These are phyloP conservation scores for Boletus reticulatus DNA, from an alignment of 768 basidiomycete genomes.

Conservation along the genomic window DNA sequence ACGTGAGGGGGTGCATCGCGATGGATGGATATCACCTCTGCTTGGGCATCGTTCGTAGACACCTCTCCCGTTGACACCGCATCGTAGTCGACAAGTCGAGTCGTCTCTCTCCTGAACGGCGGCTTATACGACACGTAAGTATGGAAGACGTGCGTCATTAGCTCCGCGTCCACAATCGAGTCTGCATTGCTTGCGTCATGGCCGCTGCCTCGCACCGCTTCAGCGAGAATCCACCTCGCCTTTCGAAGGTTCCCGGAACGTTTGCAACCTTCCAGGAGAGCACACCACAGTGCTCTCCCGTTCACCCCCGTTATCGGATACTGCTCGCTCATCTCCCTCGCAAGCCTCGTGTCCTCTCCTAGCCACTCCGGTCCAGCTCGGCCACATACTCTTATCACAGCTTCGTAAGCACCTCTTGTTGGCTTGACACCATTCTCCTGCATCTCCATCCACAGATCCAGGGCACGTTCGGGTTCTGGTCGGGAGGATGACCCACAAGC, in stretches of 20 bases:
- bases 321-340: conserved; percentile 82
- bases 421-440: conserved; percentile 68
- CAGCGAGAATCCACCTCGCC: conserved; percentile 88
- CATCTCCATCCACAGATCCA: conserved; percentile 95
- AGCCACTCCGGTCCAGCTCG: conserved; percentile 65
- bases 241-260: conserved; percentile 79
- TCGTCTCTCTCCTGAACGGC: too few species aligned
- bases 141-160: conserved; percentile 85
- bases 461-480: conserved; percentile 84
- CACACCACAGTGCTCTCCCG: conserved; percentile 70
- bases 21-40: background rate
- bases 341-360: conserved; percentile 78
- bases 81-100: too few species aligned
- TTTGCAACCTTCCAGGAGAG: conserved; percentile 88
- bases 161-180: conserved; percentile 55
- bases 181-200: conserved; percentile 21
- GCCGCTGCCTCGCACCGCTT: conserved; percentile 46
- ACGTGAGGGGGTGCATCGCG: background rate
- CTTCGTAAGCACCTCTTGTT: too few species aligned
- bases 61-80: too few species aligned
- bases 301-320: conserved; percentile 36
- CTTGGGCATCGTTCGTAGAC: too few species aligned
- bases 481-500: conserved; percentile 66
- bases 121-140: conserved; percentile 76
- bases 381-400: conserved; percentile 80